phyloP scores from a whole-genome alignment of 495 filamentous ascomycete genomes.

The Penicillium steckii region DNA sequence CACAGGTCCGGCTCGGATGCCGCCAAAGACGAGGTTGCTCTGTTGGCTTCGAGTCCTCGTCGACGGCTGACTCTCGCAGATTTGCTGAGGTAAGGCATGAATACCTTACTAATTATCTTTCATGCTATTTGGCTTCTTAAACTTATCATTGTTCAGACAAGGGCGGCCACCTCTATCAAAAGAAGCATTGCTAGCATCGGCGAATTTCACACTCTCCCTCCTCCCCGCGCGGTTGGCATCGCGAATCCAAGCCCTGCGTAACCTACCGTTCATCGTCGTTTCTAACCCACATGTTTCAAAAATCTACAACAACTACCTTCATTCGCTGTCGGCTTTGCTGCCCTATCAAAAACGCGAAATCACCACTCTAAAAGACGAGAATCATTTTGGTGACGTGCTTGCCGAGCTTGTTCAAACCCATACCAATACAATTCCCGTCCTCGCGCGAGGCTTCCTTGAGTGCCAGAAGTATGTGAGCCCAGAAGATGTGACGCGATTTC shows the following conservation, averaged over 20 bases:
- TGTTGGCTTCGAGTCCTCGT: slow-evolving; percentile 72
- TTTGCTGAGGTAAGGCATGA: slow-evolving; percentile 67
- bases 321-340: slow-evolving; percentile 84
- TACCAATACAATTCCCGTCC: slow-evolving; percentile 86
- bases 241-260: slow-evolving; percentile 86
- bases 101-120: background rate
- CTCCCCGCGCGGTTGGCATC: slow-evolving; percentile 93
- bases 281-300: slow-evolving; percentile 88
- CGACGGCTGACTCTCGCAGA: slow-evolving; percentile 83
- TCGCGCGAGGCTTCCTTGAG: slow-evolving; percentile 89
- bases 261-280: slow-evolving; percentile 95
- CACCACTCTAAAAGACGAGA: slow-evolving; percentile 81
- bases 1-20: slow-evolving; percentile 35
- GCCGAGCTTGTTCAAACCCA: slow-evolving; percentile 93
- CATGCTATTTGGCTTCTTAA: background rate
- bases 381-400: slow-evolving; percentile 84
- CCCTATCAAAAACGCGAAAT: slow-evolving; percentile 78
- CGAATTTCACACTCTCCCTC: slow-evolving; percentile 91
- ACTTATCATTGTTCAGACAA: slow-evolving; percentile 52
- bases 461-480: slow-evolving; percentile 83
- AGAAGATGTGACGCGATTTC: slow-evolving; percentile 78
- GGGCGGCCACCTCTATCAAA: slow-evolving; percentile 85
- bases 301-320: slow-evolving; percentile 94
- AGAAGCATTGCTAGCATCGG: slow-evolving; percentile 76
- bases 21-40: slow-evolving; percentile 70